phyloP scores from a whole-genome alignment of 495 filamentous ascomycete genomes.

The Corynascus novoguineensis region DNA sequence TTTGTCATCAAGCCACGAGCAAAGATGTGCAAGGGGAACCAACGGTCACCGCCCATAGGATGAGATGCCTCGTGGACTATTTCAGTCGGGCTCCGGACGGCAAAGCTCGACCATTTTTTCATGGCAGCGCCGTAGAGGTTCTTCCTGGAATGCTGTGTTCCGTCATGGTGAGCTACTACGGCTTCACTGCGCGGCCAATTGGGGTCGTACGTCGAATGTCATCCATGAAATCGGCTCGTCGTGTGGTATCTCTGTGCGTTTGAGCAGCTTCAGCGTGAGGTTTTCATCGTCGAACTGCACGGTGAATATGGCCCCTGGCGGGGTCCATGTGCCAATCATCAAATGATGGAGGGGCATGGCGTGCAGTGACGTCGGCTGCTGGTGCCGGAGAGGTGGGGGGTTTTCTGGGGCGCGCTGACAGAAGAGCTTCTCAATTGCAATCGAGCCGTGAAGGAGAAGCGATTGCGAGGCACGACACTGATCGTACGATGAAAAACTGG shows the following conservation, averaged over 20 bases:
- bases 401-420: neutral
- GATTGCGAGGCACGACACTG: neutral
- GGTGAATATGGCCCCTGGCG: slow-evolving; percentile 78
- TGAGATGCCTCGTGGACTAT: slow-evolving; percentile 71
- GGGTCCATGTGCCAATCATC: slow-evolving; percentile 81
- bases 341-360: slow-evolving; percentile 67
- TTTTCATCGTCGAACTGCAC: slow-evolving; percentile 76
- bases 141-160: slow-evolving; percentile 63
- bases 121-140: slow-evolving; percentile 81
- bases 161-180: slow-evolving; percentile 24
- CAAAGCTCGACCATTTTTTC: slow-evolving; percentile 83
- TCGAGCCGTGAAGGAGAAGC: neutral
- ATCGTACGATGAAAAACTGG: slow-evolving; percentile 1
- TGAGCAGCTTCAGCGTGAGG: slow-evolving; percentile 61
- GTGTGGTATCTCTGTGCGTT: slow-evolving; percentile 70
- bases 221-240: slow-evolving; percentile 89
- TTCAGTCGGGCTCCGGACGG: slow-evolving; percentile 68
- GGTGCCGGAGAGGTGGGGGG: neutral
- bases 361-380: slow-evolving; percentile 22
- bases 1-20: neutral
- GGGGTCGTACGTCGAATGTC: slow-evolving; percentile 64
- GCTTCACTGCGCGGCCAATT: neutral
- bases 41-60: slow-evolving; percentile 54
- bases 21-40: slow-evolving; percentile 9
- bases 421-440: neutral